phyloP scores from a whole-genome alignment of 768 basidiomycete genomes.

The Paxillus involutus region DNA sequence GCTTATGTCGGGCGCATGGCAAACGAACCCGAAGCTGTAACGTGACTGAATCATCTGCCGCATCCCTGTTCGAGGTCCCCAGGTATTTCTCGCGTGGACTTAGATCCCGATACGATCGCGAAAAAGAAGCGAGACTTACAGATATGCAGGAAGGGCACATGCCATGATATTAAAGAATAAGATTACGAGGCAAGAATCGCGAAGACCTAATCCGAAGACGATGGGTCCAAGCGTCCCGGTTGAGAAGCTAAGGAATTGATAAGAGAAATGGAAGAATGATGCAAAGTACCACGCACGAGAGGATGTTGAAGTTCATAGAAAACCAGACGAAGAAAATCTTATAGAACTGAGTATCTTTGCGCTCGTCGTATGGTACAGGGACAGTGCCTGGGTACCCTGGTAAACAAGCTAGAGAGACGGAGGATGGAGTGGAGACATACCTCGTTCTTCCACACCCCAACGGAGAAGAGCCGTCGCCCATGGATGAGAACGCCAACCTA shows the following conservation, averaged over 20 bases:
- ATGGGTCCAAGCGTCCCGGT: constrained; percentile 67
- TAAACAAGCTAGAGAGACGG: not conserved
- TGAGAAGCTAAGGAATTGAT: constrained; percentile 48
- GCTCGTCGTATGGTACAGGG: constrained; percentile 49
- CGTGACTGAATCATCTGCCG: constrained; percentile 80
- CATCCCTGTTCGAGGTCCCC: constrained; percentile 78
- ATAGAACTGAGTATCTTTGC: constrained; percentile 57
- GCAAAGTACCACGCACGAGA: constrained; percentile 37
- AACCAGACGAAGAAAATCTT: constrained; percentile 76
- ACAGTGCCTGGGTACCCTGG: constrained; percentile 40
- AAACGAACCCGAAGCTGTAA: constrained; percentile 53
- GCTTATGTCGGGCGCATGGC: constrained; percentile 34
- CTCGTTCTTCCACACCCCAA: constrained; percentile 34
- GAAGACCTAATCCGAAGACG: constrained; percentile 57
- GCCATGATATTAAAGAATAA: constrained; percentile 68
- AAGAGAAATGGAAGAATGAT: not conserved
- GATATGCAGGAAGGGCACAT: constrained; percentile 56
- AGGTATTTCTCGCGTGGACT: constrained; percentile 46
- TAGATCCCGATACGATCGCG: not conserved
- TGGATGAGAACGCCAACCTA: not conserved
- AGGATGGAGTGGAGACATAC: constrained; percentile 5
- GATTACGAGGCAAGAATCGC: constrained; percentile 64
- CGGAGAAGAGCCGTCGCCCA: constrained; percentile 19
- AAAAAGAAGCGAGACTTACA: constrained; percentile 38
- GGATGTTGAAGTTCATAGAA: constrained; percentile 65